Evolutionary conservation across 306 rosid species (phyloP).

Genomic region (Heteromeles arbutifolia): DNA sequence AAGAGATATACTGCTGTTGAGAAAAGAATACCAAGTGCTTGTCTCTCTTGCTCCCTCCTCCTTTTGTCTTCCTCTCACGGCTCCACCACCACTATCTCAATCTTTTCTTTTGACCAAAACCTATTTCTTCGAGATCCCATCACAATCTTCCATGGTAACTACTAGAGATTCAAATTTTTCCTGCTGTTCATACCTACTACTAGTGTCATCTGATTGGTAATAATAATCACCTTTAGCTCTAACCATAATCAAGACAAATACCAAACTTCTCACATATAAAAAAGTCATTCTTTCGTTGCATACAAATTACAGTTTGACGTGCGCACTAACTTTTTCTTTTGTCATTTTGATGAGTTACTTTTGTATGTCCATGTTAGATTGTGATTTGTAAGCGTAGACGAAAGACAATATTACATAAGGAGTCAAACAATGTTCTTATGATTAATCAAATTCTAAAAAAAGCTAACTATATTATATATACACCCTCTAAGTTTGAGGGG

Average conservation of each 20-base stretch:
- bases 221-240: background rate
- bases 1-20: conserved; percentile 23
- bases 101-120: conserved; percentile 46
- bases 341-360: background rate
- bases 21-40: conserved; percentile 37
- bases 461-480: too few relatives aligned
- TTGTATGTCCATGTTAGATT: background rate
- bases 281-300: background rate
- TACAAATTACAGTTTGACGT: too few relatives aligned
- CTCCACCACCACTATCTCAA: conserved; percentile 28
- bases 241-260: background rate
- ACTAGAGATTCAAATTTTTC: background rate
- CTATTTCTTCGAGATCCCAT: conserved; percentile 14
- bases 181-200: background rate
- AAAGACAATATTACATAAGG: background rate
- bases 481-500: too few relatives aligned
- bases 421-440: too few relatives aligned
- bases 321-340: too few relatives aligned
- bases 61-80: conserved; percentile 18
- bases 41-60: conserved; percentile 27
- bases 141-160: background rate
- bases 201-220: background rate
- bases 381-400: background rate
- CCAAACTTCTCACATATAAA: background rate
- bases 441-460: too few relatives aligned